Evolutionary conservation across 371 early-diverging fungal genomes (phyloP).

Genomic region (Apophysomyces trapeziformis): DNA sequence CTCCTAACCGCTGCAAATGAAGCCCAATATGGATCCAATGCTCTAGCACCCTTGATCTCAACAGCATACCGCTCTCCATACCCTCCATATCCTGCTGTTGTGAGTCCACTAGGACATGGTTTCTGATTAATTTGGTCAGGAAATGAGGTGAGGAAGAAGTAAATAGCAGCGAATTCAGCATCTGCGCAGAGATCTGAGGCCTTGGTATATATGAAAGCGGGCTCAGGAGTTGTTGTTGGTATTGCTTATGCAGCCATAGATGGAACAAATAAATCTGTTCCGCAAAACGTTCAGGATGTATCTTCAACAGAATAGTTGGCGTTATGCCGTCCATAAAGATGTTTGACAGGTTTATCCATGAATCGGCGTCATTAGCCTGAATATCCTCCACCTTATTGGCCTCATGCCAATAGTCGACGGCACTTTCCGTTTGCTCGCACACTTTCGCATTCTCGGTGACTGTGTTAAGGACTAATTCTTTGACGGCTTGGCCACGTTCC

Average conservation of each 20-base stretch:
- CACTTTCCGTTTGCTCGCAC: constrained; percentile 16
- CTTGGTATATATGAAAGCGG: constrained; percentile 47
- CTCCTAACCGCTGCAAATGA: constrained; percentile 59
- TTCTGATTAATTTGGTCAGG: constrained; percentile 69
- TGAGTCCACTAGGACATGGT: constrained; percentile 72
- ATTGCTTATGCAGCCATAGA: constrained; percentile 41
- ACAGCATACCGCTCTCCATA: constrained; percentile 18
- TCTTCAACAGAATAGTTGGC: constrained; percentile 62
- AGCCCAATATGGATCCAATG: constrained; percentile 80
- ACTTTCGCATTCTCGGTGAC: constrained; percentile 33
- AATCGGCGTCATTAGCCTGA: neutral
- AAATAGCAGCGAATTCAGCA: constrained; percentile 54
- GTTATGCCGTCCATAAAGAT: constrained; percentile 64
- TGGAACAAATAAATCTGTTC: constrained; percentile 76
- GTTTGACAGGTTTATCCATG: constrained; percentile 53
- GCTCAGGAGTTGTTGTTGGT: constrained; percentile 30
- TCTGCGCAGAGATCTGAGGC: constrained; percentile 37
- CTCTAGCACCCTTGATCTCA: constrained; percentile 63
- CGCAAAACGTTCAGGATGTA: constrained; percentile 69
- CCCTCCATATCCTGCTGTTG: constrained; percentile 46
- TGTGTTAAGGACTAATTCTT: constrained; percentile 35
- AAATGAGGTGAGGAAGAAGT: constrained; percentile 71
- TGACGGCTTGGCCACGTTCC: constrained; percentile 17
- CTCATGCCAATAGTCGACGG: constrained; percentile 10
- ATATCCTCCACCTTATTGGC: neutral